Evolutionary conservation across 2,329 filamentous ascomycete species (phyloP).

Genomic region (Lachnellula hyalina): DNA sequence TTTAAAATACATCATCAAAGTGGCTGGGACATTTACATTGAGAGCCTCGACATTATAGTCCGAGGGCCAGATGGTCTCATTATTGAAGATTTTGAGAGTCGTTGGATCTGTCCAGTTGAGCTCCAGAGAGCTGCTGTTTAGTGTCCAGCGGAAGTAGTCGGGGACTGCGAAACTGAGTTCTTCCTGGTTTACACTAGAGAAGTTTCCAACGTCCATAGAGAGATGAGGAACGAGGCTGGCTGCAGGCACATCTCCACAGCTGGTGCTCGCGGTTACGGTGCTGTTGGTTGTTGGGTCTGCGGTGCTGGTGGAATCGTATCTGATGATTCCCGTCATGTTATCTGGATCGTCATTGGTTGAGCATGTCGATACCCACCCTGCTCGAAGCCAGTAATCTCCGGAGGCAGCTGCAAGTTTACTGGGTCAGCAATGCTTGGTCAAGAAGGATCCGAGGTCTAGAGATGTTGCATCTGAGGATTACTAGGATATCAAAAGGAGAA

Average conservation of each 20-base stretch:
- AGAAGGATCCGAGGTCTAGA: neutral
- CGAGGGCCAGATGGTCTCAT: conserved; percentile 27
- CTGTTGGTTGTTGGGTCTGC: conserved; percentile 27
- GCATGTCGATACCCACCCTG: conserved; percentile 45
- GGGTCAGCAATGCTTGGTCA: neutral
- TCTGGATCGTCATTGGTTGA: conserved; percentile 51
- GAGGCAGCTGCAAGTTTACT: conserved; percentile 17
- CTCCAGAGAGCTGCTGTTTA: conserved; percentile 42
- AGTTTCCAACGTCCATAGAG: conserved; percentile 21
- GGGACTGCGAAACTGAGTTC: conserved; percentile 12
- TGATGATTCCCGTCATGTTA: conserved; percentile 36
- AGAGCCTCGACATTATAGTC: conserved; percentile 25
- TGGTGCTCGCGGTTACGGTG: conserved; percentile 14
- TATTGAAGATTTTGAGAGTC: conserved; percentile 30
- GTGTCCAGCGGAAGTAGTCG: conserved; percentile 42
- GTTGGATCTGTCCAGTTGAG: conserved; percentile 46
- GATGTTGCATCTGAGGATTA: too few relatives aligned
- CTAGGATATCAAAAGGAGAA: too few relatives aligned
- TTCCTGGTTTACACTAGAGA: conserved; percentile 10
- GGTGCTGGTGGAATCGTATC: conserved; percentile 35
- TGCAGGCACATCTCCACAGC: conserved; percentile 29
- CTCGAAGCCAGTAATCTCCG: conserved; percentile 53
- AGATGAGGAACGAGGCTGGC: conserved; percentile 26
- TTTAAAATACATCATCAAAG: conserved; percentile 46
- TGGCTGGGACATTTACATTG: neutral